Percentiles rank a stretch among this genome's conserved stretches.
These are phyloP conservation scores for Gilbertella persicaria DNA, from an alignment of 371 early-diverging fungal species.

Conservation along the genomic window DNA sequence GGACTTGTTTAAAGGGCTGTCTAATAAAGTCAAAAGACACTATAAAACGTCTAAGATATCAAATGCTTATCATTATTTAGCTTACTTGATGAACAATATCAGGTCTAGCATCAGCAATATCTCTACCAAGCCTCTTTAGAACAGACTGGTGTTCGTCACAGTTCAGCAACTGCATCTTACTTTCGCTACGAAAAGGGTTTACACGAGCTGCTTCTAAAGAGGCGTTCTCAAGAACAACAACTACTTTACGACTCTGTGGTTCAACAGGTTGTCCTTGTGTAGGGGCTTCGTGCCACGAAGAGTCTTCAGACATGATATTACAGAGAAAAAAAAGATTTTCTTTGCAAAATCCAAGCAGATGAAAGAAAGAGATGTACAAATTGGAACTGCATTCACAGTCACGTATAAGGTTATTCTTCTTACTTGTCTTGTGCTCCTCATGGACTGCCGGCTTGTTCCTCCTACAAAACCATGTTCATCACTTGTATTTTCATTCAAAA, in stretches of 20 bases:
- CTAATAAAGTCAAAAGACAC: slow-evolving; percentile 95
- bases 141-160: slow-evolving; percentile 96
- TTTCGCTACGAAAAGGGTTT: slow-evolving; percentile 74
- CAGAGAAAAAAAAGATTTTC: not conserved
- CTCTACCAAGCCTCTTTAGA: slow-evolving; percentile 80
- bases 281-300: slow-evolving; percentile 31
- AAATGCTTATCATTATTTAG: not conserved
- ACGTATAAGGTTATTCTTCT: too few relatives aligned
- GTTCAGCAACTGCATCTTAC: slow-evolving; percentile 90
- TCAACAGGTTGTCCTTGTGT: slow-evolving; percentile 24
- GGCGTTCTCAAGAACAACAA: slow-evolving; percentile 91
- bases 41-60: slow-evolving; percentile 28
- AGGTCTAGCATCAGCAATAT: slow-evolving; percentile 87
- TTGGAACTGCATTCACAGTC: too few relatives aligned
- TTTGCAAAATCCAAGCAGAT: too few relatives aligned
- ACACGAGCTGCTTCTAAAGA: slow-evolving; percentile 90
- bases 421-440: too few relatives aligned
- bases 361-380: too few relatives aligned
- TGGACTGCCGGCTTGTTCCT: too few relatives aligned
- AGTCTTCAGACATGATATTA: slow-evolving; percentile 24
- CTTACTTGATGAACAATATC: slow-evolving; percentile 96
- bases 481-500: too few relatives aligned
- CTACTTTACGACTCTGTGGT: slow-evolving; percentile 58
- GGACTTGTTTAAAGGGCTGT: slow-evolving; percentile 98
- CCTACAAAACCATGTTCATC: too few relatives aligned